Evolutionary conservation across 2,329 filamentous ascomycete species (phyloP).

Genomic region (Paraphaeosphaeria minitans): DNA sequence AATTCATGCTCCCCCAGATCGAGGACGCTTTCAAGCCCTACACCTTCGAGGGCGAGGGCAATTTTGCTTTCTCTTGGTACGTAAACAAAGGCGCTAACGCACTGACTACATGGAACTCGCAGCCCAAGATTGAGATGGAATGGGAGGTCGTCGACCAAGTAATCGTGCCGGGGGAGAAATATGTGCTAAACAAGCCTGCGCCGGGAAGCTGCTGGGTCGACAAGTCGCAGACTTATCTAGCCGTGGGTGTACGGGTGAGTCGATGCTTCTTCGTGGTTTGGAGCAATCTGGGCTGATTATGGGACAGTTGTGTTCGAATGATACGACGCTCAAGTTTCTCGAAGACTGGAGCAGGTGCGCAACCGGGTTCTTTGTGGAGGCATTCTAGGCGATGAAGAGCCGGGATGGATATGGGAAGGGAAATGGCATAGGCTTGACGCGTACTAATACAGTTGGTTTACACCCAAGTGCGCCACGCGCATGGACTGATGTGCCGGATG

Average conservation of each 20-base stretch:
- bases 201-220: slow-evolving; percentile 8
- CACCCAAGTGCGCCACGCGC: background rate
- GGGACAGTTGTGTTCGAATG: background rate
- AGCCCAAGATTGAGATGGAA: background rate
- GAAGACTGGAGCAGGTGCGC: background rate
- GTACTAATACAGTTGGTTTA: background rate
- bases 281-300: background rate
- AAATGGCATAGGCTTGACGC: background rate
- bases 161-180: background rate
- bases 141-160: background rate
- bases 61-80: slow-evolving; percentile 5
- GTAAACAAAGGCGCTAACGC: background rate
- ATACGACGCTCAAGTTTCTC: background rate
- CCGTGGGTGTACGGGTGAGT: background rate
- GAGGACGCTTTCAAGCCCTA: background rate
- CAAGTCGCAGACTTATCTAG: background rate
- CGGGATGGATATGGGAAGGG: background rate
- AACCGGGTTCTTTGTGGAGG: slow-evolving; percentile 1
- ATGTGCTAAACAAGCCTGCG: background rate
- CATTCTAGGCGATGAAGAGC: background rate
- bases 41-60: background rate
- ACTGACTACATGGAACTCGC: background rate
- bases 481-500: background rate
- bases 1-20: slow-evolving; percentile 2
- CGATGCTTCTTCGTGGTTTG: background rate